Evolutionary conservation across 345 rosid species (phyloP).

Genomic region (Citrus mangshanensis): DNA sequence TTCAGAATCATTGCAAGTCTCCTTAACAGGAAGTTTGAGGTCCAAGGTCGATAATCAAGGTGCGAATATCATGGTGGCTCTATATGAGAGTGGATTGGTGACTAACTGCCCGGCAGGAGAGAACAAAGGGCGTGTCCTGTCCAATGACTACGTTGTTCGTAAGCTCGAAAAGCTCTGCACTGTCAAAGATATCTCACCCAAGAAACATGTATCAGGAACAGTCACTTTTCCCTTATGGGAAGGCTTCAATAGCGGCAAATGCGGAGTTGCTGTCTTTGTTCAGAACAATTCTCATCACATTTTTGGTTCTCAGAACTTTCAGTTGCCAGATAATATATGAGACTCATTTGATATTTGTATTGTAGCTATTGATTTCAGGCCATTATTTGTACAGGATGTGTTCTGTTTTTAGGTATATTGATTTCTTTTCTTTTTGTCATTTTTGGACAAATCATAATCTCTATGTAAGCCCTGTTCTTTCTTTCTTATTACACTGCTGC

Average conservation of each 20-base stretch:
- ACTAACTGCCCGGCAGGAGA: constrained; percentile 66
- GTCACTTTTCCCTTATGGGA: constrained; percentile 71
- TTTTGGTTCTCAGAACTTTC: constrained; percentile 66
- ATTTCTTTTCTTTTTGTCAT: neutral
- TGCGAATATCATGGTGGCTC: constrained; percentile 66
- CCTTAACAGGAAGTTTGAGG: constrained; percentile 54
- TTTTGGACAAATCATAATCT: neutral
- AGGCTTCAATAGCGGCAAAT: constrained; percentile 62
- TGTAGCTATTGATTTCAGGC: constrained; percentile 5
- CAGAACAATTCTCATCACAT: constrained; percentile 63
- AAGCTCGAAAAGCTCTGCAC: constrained; percentile 72
- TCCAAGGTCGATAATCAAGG: constrained; percentile 54
- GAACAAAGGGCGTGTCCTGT: constrained; percentile 69
- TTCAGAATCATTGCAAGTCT: constrained; percentile 51
- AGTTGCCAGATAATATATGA: constrained; percentile 57
- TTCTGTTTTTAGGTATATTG: constrained; percentile 16
- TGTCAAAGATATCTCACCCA: constrained; percentile 53
- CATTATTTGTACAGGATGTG: constrained; percentile 28
- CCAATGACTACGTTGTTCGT: constrained; percentile 75
- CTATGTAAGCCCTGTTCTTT: neutral
- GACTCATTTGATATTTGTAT: neutral
- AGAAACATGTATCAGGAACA: constrained; percentile 64
- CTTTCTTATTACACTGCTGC: neutral
- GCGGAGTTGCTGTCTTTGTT: constrained; percentile 62
- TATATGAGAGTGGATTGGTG: constrained; percentile 72